Base-by-base conservation (phyloP, 306 rosid genomes). In the Sophora flavescens region DNA sequence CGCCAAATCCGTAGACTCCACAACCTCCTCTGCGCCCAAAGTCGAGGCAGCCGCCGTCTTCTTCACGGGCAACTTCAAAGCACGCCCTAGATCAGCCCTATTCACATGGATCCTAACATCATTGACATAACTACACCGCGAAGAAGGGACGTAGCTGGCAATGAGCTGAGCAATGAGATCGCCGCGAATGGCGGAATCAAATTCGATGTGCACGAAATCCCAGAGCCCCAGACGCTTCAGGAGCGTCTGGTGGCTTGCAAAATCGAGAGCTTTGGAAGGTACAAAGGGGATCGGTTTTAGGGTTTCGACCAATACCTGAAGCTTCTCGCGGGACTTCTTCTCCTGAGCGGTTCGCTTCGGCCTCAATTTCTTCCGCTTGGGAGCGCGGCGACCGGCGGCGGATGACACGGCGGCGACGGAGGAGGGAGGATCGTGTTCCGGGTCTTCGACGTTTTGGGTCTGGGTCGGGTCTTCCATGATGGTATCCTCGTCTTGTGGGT, bases 31-130 rank as follows among this genome's bases (percentile, higher is more conserved):
- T 5, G 48, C 61, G 2, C 17, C 64, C 0, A 32, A 50, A 15
- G 7, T 6, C 0, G 22, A 5, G 1, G 11, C 32, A 44, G 63
- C 18, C 26, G 58, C 41, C 17, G 17, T 3, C 85, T 84, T 87
- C 90, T 84, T 89, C 77, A 77, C 82, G 2, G 93, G 94, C 76
- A 95, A 85, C 89, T 70, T 82, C 82, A 95, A 72, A 7, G 96
- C 93, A 6, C 98, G 91, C 0, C 90, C 89, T 62, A 95, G 77
- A 52, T 88, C 98, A 33, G 97, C 78, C 10, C 97, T 88, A 85
- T 68, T 90, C 26, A 92, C 87, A 30, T 0, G 44, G 5, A 95
- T 39, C 44, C 81, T 83, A 9, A 42, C 18, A 3, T 81, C 89
- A 14, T 84, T 84, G 44, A 95, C 96, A 18, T 89, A 84, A 80